Conservation (phyloP, 2,329 filamentous ascomycete species). For the Sphaerostilbella broomeana region DNA sequence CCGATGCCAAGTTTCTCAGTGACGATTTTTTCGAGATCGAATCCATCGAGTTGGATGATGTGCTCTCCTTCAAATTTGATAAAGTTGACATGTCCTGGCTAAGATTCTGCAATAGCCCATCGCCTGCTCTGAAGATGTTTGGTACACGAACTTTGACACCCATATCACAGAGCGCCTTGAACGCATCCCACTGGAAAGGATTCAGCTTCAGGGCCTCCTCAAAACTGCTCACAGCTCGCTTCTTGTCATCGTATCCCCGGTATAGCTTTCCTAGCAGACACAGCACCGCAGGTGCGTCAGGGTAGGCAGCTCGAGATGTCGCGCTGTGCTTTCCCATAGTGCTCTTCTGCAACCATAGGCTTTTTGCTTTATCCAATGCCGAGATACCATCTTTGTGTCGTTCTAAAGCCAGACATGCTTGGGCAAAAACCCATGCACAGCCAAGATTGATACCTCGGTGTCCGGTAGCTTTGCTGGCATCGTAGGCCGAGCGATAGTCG, state of each 20-base stretch:
- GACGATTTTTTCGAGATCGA: conserved; percentile 35
- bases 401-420: conserved; percentile 75
- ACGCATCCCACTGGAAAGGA: conserved; percentile 98
- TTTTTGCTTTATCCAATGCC: conserved; percentile 74
- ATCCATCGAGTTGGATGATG: conserved; percentile 23
- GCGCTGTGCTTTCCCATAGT: conserved; percentile 80
- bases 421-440: conserved; percentile 86
- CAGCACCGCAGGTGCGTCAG: conserved; percentile 77
- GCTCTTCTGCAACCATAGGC: conserved; percentile 68
- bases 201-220: conserved; percentile 85
- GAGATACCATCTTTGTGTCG: conserved; percentile 73
- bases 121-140: conserved; percentile 78
- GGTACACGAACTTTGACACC: conserved; percentile 72
- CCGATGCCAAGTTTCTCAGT: conserved; percentile 30
- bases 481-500: conserved; percentile 78
- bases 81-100: conserved; percentile 28
- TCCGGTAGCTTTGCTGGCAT: conserved; percentile 66
- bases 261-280: conserved; percentile 85
- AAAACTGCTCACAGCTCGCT: conserved; percentile 78
- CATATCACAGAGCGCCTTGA: conserved; percentile 80
- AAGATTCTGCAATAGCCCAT: conserved; percentile 44
- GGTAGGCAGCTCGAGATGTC: conserved; percentile 63
- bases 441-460: conserved; percentile 70
- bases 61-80: conserved; percentile 27
- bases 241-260: conserved; percentile 72